phyloP scores from a whole-genome alignment of 2,329 filamentous ascomycete species.

The Pestalotiopsis sp. region DNA sequence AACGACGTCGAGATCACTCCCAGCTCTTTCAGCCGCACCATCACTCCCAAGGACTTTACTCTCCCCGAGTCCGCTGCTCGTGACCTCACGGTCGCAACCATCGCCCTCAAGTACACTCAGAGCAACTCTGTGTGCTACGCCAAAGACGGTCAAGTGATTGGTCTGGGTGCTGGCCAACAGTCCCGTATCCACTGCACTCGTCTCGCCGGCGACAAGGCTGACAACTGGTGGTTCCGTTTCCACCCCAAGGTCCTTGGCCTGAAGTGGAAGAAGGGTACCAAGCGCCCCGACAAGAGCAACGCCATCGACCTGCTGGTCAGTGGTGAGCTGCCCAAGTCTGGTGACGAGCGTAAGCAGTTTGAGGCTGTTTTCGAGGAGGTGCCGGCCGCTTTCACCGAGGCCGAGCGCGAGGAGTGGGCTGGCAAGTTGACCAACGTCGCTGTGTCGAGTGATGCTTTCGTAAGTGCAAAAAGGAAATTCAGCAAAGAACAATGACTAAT shows the following conservation, averaged over 20 bases:
- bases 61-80: constrained; percentile 82
- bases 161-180: constrained; percentile 94
- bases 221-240: constrained; percentile 99
- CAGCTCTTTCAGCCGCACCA: constrained; percentile 80
- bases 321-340: constrained; percentile 81
- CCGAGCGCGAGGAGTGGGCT: constrained; percentile 88
- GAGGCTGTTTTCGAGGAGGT: constrained; percentile 90
- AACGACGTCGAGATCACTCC: constrained; percentile 89
- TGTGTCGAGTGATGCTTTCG: constrained; percentile 93
- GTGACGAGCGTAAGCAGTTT: constrained; percentile 83
- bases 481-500: constrained; percentile 3
- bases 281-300: constrained; percentile 97
- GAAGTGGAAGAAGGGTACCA: constrained; percentile 97
- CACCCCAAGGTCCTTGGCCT: constrained; percentile 84
- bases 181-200: constrained; percentile 98
- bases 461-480: constrained; percentile 50
- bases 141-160: constrained; percentile 88
- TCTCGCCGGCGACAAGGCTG: constrained; percentile 94
- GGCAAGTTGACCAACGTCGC: constrained; percentile 79
- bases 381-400: constrained; percentile 76
- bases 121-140: constrained; percentile 99
- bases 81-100: constrained; percentile 92
- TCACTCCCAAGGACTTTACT: constrained; percentile 80
- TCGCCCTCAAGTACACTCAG: constrained; percentile 97
- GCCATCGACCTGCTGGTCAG: constrained; percentile 95